These are phyloP conservation scores for Pleodorina starrii DNA, from an alignment of 139 green algal genomes.

Conservation along the genomic window DNA sequence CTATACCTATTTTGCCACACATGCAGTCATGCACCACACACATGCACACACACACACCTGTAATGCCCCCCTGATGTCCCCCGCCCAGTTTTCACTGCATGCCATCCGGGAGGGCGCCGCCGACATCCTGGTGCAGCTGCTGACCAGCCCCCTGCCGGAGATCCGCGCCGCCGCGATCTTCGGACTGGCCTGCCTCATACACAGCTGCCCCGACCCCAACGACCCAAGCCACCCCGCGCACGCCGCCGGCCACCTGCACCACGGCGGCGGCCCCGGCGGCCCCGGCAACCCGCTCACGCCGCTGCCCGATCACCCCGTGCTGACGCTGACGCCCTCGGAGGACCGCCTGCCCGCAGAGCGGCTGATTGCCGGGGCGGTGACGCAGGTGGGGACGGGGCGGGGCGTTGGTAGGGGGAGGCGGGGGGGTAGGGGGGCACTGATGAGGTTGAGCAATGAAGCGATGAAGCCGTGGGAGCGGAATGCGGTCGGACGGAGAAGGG, in stretches of 20 bases:
- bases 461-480: too few relatives aligned
- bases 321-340: constrained; percentile 56
- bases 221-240: background rate
- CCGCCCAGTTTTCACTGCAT: constrained; percentile 55
- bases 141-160: constrained; percentile 77
- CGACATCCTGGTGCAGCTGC: constrained; percentile 70
- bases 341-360: constrained; percentile 66
- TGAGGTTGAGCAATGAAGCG: too few relatives aligned
- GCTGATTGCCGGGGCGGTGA: constrained; percentile 65
- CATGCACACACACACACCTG: too few relatives aligned
- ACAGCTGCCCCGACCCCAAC: constrained; percentile 55
- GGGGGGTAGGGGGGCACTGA: too few relatives aligned
- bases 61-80: too few relatives aligned
- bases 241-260: background rate
- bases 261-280: background rate
- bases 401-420: too few relatives aligned
- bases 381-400: constrained; percentile 54
- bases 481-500: too few relatives aligned
- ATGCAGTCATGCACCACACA: too few relatives aligned
- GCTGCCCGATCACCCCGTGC: background rate
- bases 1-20: too few relatives aligned
- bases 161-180: constrained; percentile 92
- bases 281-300: background rate
- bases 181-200: constrained; percentile 85
- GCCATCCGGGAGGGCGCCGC: constrained; percentile 70